Base-by-base conservation (phyloP, 2,329 filamentous ascomycete genomes). In the Ophiostoma sp. region DNA sequence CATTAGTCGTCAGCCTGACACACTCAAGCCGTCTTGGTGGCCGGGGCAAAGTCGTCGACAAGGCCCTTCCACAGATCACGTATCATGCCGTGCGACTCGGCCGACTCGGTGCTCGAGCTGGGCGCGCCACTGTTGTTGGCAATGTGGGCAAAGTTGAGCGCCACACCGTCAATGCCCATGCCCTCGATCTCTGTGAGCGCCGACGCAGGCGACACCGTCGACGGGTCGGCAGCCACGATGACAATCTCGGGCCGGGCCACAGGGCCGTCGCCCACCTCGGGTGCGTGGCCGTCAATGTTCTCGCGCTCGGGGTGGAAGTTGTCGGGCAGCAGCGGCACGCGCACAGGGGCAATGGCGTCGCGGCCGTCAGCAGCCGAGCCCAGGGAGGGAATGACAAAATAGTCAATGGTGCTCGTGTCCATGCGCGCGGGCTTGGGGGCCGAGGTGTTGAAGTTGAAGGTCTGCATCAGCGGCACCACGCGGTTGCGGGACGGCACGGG, bases 381-480 rank as follows among this genome's bases (percentile, higher is more conserved):
- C 49, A 69, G 8, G 69, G 78, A 75, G 40, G 86, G 86, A 68
- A 89, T 80, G 70, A 85, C 76, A 70, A 82, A 79, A 75, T 79
- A 80, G 77, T 88, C 84, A 69, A 87, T 80, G 69, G 81, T 78
- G 63, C 74, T 75, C 58, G 75, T 68, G 68, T 76, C 74, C 65
- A 75, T 69, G 3, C 74, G 70, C n/a, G 77, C 72, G 41, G 78
- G 74, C 11, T 76, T 73, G 16, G 82, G 76, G 3, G 80, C 77
- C 18, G 82, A 80, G 36, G 81, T 81, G 73, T 80, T 79, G 79
- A 88, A 88, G 75, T 82, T 85, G 79, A 89, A 88, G 74, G 83
- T 85, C 78, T 89, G 86, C 86, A 89, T 88, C 68, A 88, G 78
- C 55, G 85, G 86, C 74, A 83, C 78, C 69, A 78, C 77, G 72